phyloP scores from a whole-genome alignment of 805 yeast species.

The Clavispora santaluciae region DNA sequence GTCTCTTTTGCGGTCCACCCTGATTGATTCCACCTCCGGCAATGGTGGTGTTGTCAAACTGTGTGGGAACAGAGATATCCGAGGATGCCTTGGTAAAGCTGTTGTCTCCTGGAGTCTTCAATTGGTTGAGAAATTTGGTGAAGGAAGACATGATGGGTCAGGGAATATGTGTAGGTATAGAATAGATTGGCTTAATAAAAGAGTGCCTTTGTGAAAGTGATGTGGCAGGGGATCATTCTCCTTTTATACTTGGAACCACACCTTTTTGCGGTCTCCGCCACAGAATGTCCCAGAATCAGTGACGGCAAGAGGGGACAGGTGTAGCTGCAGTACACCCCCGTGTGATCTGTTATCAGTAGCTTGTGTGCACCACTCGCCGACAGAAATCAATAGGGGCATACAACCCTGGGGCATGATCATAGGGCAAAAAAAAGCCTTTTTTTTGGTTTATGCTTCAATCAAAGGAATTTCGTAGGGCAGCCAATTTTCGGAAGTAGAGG shows the following conservation, averaged over 20 bases:
- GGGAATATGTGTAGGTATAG: background rate
- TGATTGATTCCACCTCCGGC: background rate
- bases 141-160: slow-evolving; percentile 12
- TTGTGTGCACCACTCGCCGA: background rate
- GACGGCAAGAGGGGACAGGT: background rate
- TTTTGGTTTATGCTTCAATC: no score
- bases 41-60: slow-evolving; percentile 7
- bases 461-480: no score
- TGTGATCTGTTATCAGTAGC: background rate
- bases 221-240: background rate
- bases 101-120: slow-evolving; percentile 6
- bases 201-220: no score
- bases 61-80: background rate
- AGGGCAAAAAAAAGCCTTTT: no score
- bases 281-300: background rate
- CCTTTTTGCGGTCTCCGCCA: no score
- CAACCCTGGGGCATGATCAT: background rate
- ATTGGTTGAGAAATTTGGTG: slow-evolving; percentile 12
- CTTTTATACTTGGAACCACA: no score
- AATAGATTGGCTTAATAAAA: background rate
- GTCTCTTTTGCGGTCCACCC: slow-evolving; percentile 8
- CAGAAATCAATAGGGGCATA: background rate
- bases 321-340: background rate
- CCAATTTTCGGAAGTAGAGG: background rate
- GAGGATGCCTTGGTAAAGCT: slow-evolving; percentile 3